Evolutionary conservation across 768 basidiomycete genomes (phyloP).

Genomic region (Mycena filopes): DNA sequence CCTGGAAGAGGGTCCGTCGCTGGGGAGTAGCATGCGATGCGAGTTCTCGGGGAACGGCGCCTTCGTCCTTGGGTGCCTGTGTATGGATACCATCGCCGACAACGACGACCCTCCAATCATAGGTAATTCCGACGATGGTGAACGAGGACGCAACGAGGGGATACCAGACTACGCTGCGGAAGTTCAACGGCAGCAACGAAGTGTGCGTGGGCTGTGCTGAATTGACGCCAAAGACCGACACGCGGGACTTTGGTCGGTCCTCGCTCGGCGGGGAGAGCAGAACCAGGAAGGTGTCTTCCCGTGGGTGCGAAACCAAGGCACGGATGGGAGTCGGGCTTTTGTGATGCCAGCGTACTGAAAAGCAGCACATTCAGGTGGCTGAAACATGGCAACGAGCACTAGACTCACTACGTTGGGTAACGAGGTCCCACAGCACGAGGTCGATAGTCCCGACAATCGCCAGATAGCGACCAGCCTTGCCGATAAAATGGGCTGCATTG

Average conservation of each 20-base stretch:
- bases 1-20: constrained; percentile 81
- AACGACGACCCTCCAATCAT: constrained; percentile 70
- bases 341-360: constrained; percentile 70
- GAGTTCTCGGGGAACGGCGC: constrained; percentile 52
- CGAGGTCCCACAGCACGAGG: constrained; percentile 79
- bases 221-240: constrained; percentile 59
- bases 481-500: constrained; percentile 71
- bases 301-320: constrained; percentile 64
- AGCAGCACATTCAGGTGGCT: constrained; percentile 2
- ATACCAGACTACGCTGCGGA: constrained; percentile 60
- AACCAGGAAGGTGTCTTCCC: constrained; percentile 68
- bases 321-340: constrained; percentile 50
- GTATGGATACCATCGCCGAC: constrained; percentile 69
- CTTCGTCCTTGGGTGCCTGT: constrained; percentile 52
- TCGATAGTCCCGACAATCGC: constrained; percentile 60
- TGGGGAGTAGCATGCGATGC: constrained; percentile 38
- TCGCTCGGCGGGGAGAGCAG: constrained; percentile 51
- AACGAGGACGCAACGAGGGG: constrained; percentile 50
- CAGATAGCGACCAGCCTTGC: constrained; percentile 76
- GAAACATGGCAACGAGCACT: background rate
- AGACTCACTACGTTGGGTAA: constrained; percentile 67
- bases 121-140: constrained; percentile 76
- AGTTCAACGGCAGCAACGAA: constrained; percentile 67
- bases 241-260: constrained; percentile 48
- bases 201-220: constrained; percentile 58